A percentile compares a stretch with the other conserved stretches of the same genome.
Conservation (phyloP, 2,329 filamentous ascomycete species). For the Colletotrichum cuscutae region DNA sequence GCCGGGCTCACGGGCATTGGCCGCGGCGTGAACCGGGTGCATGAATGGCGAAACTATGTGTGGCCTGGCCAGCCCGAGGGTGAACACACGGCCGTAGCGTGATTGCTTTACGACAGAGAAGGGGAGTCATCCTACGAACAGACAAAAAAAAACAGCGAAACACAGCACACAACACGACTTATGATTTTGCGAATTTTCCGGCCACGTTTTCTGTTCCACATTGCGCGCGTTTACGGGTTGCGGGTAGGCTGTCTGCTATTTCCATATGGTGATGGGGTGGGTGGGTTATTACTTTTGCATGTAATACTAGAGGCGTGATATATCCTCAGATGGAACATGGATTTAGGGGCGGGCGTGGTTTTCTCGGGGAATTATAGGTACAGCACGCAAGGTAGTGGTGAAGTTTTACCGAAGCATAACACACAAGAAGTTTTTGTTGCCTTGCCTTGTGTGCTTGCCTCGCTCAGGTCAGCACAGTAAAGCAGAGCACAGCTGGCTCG, state of each 20-base stretch:
- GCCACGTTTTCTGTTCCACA: conserved; percentile 3
- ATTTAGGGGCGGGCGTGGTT: neutral
- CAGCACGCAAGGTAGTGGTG: neutral
- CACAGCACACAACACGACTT: conserved; percentile 11
- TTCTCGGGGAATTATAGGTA: neutral
- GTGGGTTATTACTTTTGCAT: conserved; percentile 11
- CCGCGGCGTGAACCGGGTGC: conserved; percentile 58
- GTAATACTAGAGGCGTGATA: conserved; percentile 19
- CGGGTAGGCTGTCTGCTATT: conserved; percentile 1
- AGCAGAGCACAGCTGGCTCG: neutral
- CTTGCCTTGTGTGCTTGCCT: neutral
- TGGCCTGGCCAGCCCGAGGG: conserved; percentile 53
- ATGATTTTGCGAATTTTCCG: conserved; percentile 4
- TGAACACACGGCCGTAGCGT: conserved; percentile 35
- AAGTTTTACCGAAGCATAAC: neutral
- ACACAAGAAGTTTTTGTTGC: neutral
- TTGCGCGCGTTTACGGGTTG: neutral
- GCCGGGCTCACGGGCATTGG: conserved; percentile 59
- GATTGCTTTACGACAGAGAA: neutral
- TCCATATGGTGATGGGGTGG: neutral
- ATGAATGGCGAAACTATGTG: conserved; percentile 61
- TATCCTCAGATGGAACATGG: conserved; percentile 5
- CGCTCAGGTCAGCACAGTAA: neutral
- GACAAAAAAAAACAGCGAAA: neutral
- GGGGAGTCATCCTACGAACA: neutral